Base-by-base conservation (phyloP, 768 basidiomycete species). In the Mycena indigotica region DNA sequence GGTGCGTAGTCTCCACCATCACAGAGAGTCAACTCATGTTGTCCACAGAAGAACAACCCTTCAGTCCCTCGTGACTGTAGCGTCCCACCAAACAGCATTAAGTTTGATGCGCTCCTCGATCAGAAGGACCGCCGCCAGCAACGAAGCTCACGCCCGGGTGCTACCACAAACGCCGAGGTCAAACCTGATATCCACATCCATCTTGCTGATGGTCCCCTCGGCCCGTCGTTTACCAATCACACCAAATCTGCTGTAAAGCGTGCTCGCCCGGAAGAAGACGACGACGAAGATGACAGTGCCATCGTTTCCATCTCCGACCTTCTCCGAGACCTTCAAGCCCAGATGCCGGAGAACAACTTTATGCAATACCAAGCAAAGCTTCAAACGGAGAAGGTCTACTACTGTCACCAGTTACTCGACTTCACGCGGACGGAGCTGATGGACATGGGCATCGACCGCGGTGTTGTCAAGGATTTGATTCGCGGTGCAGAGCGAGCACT, bases 151-250 rank as follows among this genome's bases (percentile, higher is more conserved):
- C 24, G 23, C 16, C 35, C 35, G 5, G 24, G 21, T 10, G 28
- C 28, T n/a, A 21, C 50, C 16, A 41, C 52, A 32, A 39, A 53
- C 24, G 38, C 28, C 10, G 35, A 53, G 15, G 52, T 53, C 25
- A 41, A 54, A 41, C 39, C 40, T 21, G 46, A 48, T n/a, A 48
- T 48, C 25, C 46, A 48, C 25, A 28, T 48, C 25, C 46, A 48
- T 21, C 24, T 48, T 26, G 25, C 21, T 21, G 46, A 28, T 26
- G 41, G 41, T 44, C 41, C 41, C 8, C 41, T 44, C 23, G 41
- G 41, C n/a, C 41, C 41, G 15, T 13, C 41, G 13, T 44, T 16
- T 19, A 48, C 46, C 46, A 48, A 48, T 26, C 21, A 24, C 25
- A 26, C 40, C 28, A 28, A 25, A 28, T 45, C 26, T 25, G 40